These are phyloP conservation scores for Mucor mucedo DNA, from an alignment of 371 early-diverging fungal genomes.

Conservation along the genomic window DNA sequence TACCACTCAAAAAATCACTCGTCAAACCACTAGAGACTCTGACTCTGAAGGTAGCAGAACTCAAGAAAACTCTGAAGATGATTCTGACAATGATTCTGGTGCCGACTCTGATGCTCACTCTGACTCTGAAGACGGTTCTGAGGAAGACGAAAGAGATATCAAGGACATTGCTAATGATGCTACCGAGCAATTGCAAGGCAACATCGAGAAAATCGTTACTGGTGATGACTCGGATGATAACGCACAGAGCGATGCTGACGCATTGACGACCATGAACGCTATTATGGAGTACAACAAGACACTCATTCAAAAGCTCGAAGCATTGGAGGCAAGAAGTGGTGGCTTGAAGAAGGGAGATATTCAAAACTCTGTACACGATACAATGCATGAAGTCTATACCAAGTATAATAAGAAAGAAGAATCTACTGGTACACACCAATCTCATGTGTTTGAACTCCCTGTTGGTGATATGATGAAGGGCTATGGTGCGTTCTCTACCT, in stretches of 20 bases:
- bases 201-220: background rate
- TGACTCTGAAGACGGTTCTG: background rate
- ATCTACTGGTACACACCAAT: slow-evolving; percentile 9
- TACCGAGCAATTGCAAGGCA: background rate
- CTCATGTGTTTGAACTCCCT: slow-evolving; percentile 30
- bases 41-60: background rate
- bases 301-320: slow-evolving; percentile 10
- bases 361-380: slow-evolving; percentile 13
- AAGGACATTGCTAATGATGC: background rate
- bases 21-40: background rate
- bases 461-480: slow-evolving; percentile 25
- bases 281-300: slow-evolving; percentile 34
- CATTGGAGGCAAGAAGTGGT: slow-evolving; percentile 7
- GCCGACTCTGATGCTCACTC: too few relatives aligned
- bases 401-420: slow-evolving; percentile 15
- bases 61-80: too few relatives aligned
- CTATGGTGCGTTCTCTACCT: slow-evolving; percentile 16
- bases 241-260: slow-evolving; percentile 6
- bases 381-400: slow-evolving; percentile 11
- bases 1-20: too few relatives aligned
- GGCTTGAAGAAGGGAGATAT: slow-evolving; percentile 8
- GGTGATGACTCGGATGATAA: slow-evolving; percentile 4
- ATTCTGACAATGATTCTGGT: too few relatives aligned
- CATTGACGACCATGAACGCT: slow-evolving; percentile 21
- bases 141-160: background rate